Conservation (phyloP, 441 rosid species). For the Brassica hybrid region DNA sequence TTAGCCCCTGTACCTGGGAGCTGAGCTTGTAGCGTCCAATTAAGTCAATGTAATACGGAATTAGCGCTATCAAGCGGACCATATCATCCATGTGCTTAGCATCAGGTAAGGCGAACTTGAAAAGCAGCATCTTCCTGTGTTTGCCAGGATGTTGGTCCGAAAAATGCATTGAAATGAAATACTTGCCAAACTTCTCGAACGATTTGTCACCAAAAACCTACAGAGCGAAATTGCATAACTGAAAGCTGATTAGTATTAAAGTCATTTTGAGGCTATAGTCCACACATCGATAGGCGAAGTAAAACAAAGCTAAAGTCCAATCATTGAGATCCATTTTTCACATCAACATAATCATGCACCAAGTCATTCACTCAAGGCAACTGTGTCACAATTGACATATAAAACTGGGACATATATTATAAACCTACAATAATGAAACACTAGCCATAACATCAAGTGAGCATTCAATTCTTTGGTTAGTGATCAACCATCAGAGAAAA, state of each 20-base stretch:
- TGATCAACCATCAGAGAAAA: slow-evolving; percentile 22
- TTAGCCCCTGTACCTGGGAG: slow-evolving; percentile 64
- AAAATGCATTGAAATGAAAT: slow-evolving; percentile 93
- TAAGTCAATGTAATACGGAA: slow-evolving; percentile 92
- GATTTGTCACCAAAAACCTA: slow-evolving; percentile 98
- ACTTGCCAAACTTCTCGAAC: slow-evolving; percentile 82
- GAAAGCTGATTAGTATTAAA: not conserved
- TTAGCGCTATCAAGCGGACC: slow-evolving; percentile 76
- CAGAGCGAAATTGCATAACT: slow-evolving; percentile 25
- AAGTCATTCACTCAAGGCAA: not conserved
- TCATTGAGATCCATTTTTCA: not conserved
- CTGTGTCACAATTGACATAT: slow-evolving; percentile 1
- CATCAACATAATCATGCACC: slow-evolving; percentile 8
- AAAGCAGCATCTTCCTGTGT: slow-evolving; percentile 81
- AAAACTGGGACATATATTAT: not conserved
- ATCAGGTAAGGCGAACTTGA: slow-evolving; percentile 90
- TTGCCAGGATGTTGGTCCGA: slow-evolving; percentile 84
- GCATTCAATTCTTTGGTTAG: not conserved
- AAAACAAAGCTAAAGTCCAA: not conserved
- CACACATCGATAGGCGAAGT: not conserved
- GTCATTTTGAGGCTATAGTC: not conserved
- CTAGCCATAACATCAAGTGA: slow-evolving; percentile 18
- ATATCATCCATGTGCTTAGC: slow-evolving; percentile 80
- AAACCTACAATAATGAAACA: not conserved
- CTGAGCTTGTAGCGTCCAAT: slow-evolving; percentile 94